These are phyloP conservation scores for Citrullus mucosospermus DNA, from an alignment of 306 rosid species.

Conservation along the genomic window DNA sequence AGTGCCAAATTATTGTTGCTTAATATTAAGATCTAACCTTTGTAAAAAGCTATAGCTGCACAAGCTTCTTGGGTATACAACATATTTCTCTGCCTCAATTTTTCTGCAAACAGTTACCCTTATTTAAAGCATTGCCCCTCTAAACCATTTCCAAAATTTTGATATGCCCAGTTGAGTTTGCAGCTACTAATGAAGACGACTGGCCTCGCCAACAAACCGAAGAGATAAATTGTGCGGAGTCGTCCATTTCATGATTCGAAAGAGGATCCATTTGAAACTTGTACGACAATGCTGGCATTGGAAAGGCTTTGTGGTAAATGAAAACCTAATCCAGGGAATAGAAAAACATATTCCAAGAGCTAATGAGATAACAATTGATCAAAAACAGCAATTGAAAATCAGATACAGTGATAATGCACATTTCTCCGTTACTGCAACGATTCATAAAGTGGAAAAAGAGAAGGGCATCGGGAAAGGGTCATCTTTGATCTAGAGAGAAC, in stretches of 20 bases:
- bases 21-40: not conserved
- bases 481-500: not conserved
- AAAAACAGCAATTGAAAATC: not conserved
- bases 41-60: not conserved
- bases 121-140: not conserved
- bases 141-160: conserved; percentile 92
- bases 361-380: not conserved
- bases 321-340: conserved; percentile 52
- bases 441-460: too few species aligned
- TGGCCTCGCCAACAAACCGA: conserved; percentile 94
- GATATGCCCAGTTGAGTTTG: conserved; percentile 87
- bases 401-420: too few species aligned
- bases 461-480: not conserved
- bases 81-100: not conserved
- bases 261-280: conserved; percentile 72
- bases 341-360: not conserved
- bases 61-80: not conserved
- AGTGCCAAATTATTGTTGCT: not conserved
- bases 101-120: not conserved
- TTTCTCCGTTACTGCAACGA: too few species aligned
- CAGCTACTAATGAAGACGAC: conserved; percentile 70
- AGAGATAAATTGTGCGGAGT: conserved; percentile 65
- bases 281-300: conserved; percentile 87
- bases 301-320: conserved; percentile 93
- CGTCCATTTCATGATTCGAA: conserved; percentile 62